Conservation (phyloP, 2,329 filamentous ascomycete genomes). For the Chaetomium sp. region DNA sequence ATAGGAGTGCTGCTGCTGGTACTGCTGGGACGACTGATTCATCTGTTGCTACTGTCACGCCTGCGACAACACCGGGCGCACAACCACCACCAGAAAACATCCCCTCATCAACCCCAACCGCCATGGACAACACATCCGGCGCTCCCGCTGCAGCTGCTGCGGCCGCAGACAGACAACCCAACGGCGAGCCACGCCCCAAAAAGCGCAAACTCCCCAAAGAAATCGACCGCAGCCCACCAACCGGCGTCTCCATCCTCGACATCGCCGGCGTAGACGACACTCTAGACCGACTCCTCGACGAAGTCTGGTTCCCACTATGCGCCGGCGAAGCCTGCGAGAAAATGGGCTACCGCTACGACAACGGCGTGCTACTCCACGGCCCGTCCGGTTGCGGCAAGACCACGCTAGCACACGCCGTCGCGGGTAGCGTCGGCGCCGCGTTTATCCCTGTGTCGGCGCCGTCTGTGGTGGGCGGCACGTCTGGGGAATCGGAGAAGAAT, state of each 20-base stretch:
- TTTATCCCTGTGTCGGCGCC: slow-evolving; percentile 80
- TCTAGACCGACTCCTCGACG: slow-evolving; percentile 60
- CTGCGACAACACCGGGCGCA: neutral
- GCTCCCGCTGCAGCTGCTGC: neutral
- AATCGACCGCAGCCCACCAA: slow-evolving; percentile 58
- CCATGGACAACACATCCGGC: neutral
- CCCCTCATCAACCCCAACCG: neutral
- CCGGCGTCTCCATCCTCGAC: slow-evolving; percentile 61
- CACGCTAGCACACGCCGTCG: slow-evolving; percentile 73
- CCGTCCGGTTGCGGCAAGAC: slow-evolving; percentile 85
- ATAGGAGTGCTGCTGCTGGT: slow-evolving; percentile 20
- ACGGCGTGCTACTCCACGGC: slow-evolving; percentile 72
- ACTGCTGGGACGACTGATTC: neutral
- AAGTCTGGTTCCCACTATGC: slow-evolving; percentile 67
- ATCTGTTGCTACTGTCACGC: neutral
- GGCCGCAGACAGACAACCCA: slow-evolving; percentile 46
- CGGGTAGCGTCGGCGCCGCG: slow-evolving; percentile 66
- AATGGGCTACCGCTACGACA: slow-evolving; percentile 61
- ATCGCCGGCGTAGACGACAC: slow-evolving; percentile 72
- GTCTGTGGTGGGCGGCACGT: slow-evolving; percentile 78
- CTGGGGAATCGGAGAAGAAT: slow-evolving; percentile 82
- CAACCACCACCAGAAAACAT: neutral
- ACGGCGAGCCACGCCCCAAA: slow-evolving; percentile 62
- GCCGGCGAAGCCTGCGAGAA: slow-evolving; percentile 58
- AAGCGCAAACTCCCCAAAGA: slow-evolving; percentile 47